Base-by-base conservation (phyloP, 148 eudicot species). In the Rhododendron mucronatum region DNA sequence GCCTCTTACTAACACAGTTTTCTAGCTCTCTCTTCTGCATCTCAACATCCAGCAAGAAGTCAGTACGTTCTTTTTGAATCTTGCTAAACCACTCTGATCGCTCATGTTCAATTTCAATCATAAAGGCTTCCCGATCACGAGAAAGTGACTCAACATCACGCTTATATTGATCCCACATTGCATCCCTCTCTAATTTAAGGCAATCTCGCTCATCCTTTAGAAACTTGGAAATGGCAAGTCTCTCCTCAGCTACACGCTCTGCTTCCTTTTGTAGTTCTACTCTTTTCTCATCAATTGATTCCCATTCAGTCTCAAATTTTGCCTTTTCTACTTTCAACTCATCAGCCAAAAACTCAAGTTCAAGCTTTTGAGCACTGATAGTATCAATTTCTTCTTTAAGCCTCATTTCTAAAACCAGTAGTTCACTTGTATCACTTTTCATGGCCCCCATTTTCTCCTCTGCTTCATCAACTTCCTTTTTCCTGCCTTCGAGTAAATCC, bases 241-340 rank as follows among this genome's bases (percentile, higher is more conserved):
- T 93, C 91, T 96, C 97, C 84, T 88, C 93, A 88, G 91, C 93
- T 86, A 95, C 88, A 82, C 90, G 92, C 81, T 93, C 97, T 77
- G 93, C 94, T 83, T 95, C 98, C 85, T 90, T 93, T 41, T 76
- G 85, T 48, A 96, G 79, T 84, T 95, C 98, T 80, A 88, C 93
- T 86, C 98, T 92, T 90, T 95, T 96, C 89, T 92, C 99, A 87
- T 96, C 98, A 82, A 96, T 95, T 63, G 87, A 65, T 71, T 96
- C 97, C 98, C 98, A 96, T 83, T 96, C 98, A 65, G 92, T 89
- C 91, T 96, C 99, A 80, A 96, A 95, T 55, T 94, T 94, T 45
- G 94, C 93, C 90, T 96, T 95, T 86, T 91, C 95, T 78, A 85
- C 89, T 90, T 92, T 93, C 89, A 95, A 83, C 86, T 91, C 92